Evolutionary conservation across 345 rosid genomes (phyloP).

Genomic region (Microcos paniculata): DNA sequence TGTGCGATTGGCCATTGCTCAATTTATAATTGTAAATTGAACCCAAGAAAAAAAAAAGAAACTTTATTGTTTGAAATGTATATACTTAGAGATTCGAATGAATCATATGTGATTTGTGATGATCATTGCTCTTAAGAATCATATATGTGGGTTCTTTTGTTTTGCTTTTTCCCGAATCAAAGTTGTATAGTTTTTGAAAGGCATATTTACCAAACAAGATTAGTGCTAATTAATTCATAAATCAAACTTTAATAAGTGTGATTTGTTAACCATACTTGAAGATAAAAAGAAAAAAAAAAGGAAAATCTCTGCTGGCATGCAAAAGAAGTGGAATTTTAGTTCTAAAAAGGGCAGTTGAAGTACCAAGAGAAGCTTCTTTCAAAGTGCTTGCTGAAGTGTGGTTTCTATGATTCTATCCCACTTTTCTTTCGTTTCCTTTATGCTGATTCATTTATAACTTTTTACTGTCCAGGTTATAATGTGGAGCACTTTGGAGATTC

Average conservation of each 20-base stretch:
- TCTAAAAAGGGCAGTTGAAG: background rate
- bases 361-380: background rate
- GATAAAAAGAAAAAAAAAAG: too few species aligned
- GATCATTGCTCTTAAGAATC: background rate
- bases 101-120: background rate
- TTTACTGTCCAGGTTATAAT: background rate
- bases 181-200: background rate
- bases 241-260: background rate
- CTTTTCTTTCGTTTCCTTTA: background rate
- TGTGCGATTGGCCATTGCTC: background rate
- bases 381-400: background rate
- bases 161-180: background rate
- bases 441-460: background rate
- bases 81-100: too few species aligned
- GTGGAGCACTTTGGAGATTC: background rate
- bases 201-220: background rate
- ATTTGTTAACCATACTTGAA: too few species aligned
- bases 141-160: background rate
- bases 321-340: too few species aligned
- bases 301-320: too few species aligned
- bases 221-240: background rate
- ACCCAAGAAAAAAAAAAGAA: too few species aligned
- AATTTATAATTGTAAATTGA: background rate
- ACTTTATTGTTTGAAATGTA: too few species aligned
- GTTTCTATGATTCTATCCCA: background rate